Evolutionary conservation across 371 early-diverging fungal genomes (phyloP).

Genomic region (Mucor lusitanicus): DNA sequence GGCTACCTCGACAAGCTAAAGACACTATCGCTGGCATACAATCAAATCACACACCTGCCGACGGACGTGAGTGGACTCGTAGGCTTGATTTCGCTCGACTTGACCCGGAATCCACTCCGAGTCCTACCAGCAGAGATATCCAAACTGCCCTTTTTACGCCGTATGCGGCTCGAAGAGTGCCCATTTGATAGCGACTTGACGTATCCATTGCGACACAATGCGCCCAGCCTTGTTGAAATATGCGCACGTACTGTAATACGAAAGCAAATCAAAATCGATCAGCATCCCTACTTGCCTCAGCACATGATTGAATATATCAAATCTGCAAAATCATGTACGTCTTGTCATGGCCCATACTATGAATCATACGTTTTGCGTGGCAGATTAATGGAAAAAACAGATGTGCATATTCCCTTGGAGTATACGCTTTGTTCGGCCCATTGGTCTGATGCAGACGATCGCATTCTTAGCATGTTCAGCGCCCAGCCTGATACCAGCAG

Average conservation of each 20-base stretch:
- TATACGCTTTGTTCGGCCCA: constrained; percentile 37
- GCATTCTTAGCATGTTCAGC: constrained; percentile 25
- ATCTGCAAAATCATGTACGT: constrained; percentile 71
- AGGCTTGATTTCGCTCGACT: constrained; percentile 58
- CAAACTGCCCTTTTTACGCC: constrained; percentile 53
- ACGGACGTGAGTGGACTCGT: constrained; percentile 65
- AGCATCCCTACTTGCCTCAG: constrained; percentile 36
- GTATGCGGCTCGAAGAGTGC: constrained; percentile 51
- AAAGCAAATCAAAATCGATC: constrained; percentile 54
- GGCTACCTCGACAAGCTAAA: constrained; percentile 37
- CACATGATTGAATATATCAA: constrained; percentile 62
- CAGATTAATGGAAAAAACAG: constrained; percentile 62
- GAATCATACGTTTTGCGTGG: constrained; percentile 58
- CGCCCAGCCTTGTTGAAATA: constrained; percentile 66
- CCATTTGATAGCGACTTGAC: constrained; percentile 27
- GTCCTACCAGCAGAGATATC: constrained; percentile 32
- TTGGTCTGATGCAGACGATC: constrained; percentile 32
- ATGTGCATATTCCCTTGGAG: constrained; percentile 34
- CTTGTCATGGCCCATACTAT: constrained; percentile 85
- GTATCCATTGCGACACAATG: constrained; percentile 28
- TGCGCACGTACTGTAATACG: constrained; percentile 73
- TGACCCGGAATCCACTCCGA: constrained; percentile 61
- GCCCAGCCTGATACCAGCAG: constrained; percentile 2
- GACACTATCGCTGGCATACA: constrained; percentile 11
- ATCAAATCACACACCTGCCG: constrained; percentile 44